Conservation (phyloP, 495 filamentous ascomycete genomes). For the Cercophora samala region DNA sequence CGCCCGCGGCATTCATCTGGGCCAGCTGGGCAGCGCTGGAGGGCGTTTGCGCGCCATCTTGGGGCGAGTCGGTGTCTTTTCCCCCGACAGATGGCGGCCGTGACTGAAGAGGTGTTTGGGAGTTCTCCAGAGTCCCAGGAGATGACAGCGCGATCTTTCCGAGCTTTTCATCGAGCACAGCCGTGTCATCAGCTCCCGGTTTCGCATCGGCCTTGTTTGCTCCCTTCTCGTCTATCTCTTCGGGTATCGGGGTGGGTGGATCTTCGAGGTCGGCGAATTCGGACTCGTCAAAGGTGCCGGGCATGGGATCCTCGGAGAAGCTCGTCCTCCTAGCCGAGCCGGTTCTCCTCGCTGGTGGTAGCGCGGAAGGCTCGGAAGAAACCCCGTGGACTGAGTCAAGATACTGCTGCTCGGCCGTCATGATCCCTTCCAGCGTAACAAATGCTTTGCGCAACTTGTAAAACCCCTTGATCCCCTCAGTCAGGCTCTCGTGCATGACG, state of each 20-base stretch:
- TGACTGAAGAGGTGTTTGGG: background rate
- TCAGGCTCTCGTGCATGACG: constrained; percentile 88
- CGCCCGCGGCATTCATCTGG: constrained; percentile 25
- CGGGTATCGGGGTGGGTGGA: constrained; percentile 8
- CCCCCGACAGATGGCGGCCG: background rate
- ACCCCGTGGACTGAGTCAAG: constrained; percentile 28
- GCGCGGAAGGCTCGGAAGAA: background rate
- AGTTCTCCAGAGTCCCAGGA: background rate
- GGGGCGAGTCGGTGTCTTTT: background rate
- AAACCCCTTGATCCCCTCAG: constrained; percentile 86
- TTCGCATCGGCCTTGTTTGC: constrained; percentile 16
- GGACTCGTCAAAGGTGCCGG: constrained; percentile 35
- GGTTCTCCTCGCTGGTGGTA: background rate
- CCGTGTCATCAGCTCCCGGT: background rate
- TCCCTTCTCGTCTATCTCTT: constrained; percentile 20
- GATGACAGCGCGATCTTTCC: constrained; percentile 13
- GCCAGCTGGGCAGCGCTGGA: constrained; percentile 8
- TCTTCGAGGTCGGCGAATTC: constrained; percentile 33
- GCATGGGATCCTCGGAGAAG: constrained; percentile 34
- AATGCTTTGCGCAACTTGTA: constrained; percentile 92
- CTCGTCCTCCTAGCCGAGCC: constrained; percentile 16
- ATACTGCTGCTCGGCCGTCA: constrained; percentile 45
- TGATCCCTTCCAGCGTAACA: constrained; percentile 73
- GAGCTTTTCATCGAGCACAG: constrained; percentile 25
- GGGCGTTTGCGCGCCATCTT: constrained; percentile 10